A percentile compares a stretch with the other conserved stretches of the same genome.
Evolutionary conservation across 2,329 filamentous ascomycete species (phyloP).

Genomic region (Lecanicillium sp.): DNA sequence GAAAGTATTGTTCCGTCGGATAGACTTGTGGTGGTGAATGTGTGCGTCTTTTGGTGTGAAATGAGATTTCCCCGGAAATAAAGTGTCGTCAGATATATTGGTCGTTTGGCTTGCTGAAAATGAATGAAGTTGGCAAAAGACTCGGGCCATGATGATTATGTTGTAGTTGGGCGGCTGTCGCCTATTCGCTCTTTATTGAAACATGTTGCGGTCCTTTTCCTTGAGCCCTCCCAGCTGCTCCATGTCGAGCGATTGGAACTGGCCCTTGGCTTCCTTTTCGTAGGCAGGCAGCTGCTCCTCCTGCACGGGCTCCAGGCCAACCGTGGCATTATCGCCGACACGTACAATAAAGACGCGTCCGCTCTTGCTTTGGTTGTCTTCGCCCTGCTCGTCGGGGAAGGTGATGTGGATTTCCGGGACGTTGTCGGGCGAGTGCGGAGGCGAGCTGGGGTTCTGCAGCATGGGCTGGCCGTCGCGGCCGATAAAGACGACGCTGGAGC

Average conservation of each 20-base stretch:
- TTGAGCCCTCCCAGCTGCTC: conserved; percentile 90
- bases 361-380: conserved; percentile 69
- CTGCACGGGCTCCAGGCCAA: conserved; percentile 83
- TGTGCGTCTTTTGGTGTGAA: not conserved
- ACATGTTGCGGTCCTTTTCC: conserved; percentile 61
- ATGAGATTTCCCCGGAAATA: conserved; percentile 7
- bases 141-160: conserved; percentile 1
- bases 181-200: conserved; percentile 22
- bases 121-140: conserved; percentile 4
- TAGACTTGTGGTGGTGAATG: no score
- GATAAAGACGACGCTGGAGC: conserved; percentile 68
- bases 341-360: conserved; percentile 87
- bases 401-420: conserved; percentile 97
- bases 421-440: conserved; percentile 71
- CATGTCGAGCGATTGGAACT: conserved; percentile 92
- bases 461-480: conserved; percentile 70
- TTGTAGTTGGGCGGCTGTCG: conserved; percentile 1
- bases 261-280: conserved; percentile 67
- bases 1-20: conserved; percentile 6
- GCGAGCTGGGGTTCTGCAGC: conserved; percentile 65
- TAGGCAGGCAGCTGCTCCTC: conserved; percentile 81
- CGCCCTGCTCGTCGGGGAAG: conserved; percentile 92
- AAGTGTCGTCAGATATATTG: conserved; percentile 9
- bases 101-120: conserved; percentile 7
- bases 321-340: conserved; percentile 75